Evolutionary conservation across 345 rosid genomes (phyloP), one percentile per base, ranked within the genome.

Genomic region (Syzygium aqueum): DNA sequence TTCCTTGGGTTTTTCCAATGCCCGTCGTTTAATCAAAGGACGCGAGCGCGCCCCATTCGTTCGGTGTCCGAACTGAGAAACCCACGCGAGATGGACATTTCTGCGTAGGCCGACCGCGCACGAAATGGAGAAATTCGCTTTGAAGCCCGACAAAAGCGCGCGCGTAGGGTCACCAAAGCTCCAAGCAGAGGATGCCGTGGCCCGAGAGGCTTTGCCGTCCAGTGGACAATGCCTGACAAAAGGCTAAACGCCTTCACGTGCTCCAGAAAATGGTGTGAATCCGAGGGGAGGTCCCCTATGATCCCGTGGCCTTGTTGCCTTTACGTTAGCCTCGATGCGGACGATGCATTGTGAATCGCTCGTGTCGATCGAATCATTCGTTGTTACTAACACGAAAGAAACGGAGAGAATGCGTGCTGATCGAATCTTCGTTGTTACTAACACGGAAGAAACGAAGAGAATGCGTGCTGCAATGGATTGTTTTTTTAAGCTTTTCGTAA

Each of bases 111-210:
- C 14, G 73, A 37, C 37, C 19, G 73, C 9, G 73, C 28, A n/a
- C 28, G 37, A 15, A 61, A 14, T n/a, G 73, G 8, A 0, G 8
- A 0, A n/a, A n/a, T 30, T 13, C 73, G 33, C 73, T n/a, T 61
- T n/a, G 19, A 3, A 61, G 73, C 73, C 73, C n/a, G 73, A 61
- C 33, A n/a, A 13, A 2, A 11, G 37, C 33, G 73, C 14, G 73
- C 14, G 37, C 33, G 73, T n/a, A n/a, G 73, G 37, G 73, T 30
- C 33, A 6, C 73, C 37, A 0, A 3, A 3, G 14, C 73, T 61
- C 73, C 7, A 61, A 61, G 37, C 73, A n/a, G 30, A 61, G 73
- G 73, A 6, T 14, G 3, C 46, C 46, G n/a, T 14, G 65, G 30
- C 73, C 73, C 73, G 37, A 61, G 19, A 9, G 19, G 10, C 12